These are phyloP conservation scores for Clonostachys sp. DNA, from an alignment of 2,329 filamentous ascomycete genomes.

Conservation along the genomic window DNA sequence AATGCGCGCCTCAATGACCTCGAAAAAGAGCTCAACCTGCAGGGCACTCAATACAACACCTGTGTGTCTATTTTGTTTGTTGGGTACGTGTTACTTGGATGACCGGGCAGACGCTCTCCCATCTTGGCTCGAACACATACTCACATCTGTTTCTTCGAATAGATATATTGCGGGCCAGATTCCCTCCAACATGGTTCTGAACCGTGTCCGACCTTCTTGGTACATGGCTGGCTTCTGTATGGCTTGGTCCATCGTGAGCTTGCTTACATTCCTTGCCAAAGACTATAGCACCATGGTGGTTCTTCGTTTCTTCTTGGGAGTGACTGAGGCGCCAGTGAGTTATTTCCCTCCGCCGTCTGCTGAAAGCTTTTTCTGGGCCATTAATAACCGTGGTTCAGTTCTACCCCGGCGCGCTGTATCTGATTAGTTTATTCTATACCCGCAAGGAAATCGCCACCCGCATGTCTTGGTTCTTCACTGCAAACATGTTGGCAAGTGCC, in stretches of 20 bases:
- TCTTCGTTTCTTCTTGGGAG: conserved; percentile 8
- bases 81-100: conserved; percentile 2
- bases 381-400: conserved; percentile 28
- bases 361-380: conserved; percentile 10
- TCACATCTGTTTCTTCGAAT: conserved; percentile 1
- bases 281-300: conserved; percentile 3
- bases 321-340: conserved; percentile 6
- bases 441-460: conserved; percentile 47
- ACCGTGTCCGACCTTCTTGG: conserved; percentile 18
- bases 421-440: conserved; percentile 41
- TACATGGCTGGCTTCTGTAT: conserved; percentile 16
- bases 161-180: conserved; percentile 19
- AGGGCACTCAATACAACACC: conserved; percentile 13
- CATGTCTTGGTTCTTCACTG: conserved; percentile 53
- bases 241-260: conserved; percentile 7
- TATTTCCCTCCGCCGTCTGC: background rate
- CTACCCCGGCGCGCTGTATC: conserved; percentile 41
- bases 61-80: conserved; percentile 16
- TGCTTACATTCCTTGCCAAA: conserved; percentile 1
- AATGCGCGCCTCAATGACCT: conserved; percentile 11
- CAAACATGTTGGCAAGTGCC: conserved; percentile 47
- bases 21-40: conserved; percentile 13
- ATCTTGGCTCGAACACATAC: too few species aligned
- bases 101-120: background rate
- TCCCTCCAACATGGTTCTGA: conserved; percentile 31